Evolutionary conservation across 192 early-diverging fungal species (phyloP), one percentile per base, ranked within the genome.

Genomic region (Phlyctochytrium bullatum): DNA sequence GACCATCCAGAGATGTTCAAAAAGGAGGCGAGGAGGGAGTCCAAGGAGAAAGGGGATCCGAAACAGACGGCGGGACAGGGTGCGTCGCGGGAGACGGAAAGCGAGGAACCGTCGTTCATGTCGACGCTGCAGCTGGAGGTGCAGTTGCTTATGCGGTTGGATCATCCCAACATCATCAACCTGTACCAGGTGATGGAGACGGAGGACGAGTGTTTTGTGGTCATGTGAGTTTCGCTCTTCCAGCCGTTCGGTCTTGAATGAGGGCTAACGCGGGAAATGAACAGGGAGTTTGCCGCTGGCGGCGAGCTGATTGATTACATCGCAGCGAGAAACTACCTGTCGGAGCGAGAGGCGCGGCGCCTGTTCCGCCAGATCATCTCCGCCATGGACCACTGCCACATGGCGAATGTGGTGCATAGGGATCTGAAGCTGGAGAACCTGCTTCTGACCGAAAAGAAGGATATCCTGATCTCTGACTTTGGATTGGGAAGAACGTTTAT

Each of bases 131-230:
- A 87, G 59, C 53, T 73, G 29, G 86, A 88, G 61, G 83, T 87
- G 2, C 79, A 87, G 61, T 66, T 88, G 34, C 65, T 88, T 51
- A 83, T 88, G 81, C 60, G 84, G 25, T 72, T 88, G 34, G 74
- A 85, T 60, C 86, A 88, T 79, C 86, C 86, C 6, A 85, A 88
- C 66, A 68, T 88, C 24, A 87, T 88, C 40, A 78, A 75, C 25
- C 67, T 84, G 25, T 87, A 83, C 64, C 81, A 85, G 52, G 81
- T 88, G 20, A 81, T 88, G 74, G 86, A 88, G 27, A 76, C 76
- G 24, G 82, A 78, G 62, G 81, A 83, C 16, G 86, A 88, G 66
- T 83, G 80, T 35, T 86, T 82, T 67, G 78, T 88, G n/a, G 78
- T 88, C 56, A 88, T 88, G 86, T 86, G 68, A 68, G 80, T 66